Evolutionary conservation across 768 basidiomycete genomes (phyloP), one percentile per base, ranked within the genome.

Genomic region (Mycena kentingensis): DNA sequence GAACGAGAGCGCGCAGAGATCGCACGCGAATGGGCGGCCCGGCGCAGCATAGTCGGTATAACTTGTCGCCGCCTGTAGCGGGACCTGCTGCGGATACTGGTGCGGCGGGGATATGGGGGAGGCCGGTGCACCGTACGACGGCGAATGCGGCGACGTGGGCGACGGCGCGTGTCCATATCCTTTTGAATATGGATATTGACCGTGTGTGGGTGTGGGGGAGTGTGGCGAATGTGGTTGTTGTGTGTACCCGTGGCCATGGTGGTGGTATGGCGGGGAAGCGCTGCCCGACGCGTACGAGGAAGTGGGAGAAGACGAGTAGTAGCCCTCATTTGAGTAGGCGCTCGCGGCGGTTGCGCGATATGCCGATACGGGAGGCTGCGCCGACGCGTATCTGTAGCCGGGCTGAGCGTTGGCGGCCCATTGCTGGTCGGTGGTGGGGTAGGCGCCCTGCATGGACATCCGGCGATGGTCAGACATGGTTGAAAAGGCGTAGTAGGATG

Each of bases 1-100:
- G 74, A 93, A 93, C 19, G 89, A 90, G 56, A 91, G 67, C 11
- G 88, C 78, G 66, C 90, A 93, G 57, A 90, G 67, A 60, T 87
- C 84, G 54, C 86, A 88, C 10, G 80, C 74, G 61, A 82, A 88
- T 18, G 85, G 85, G 32, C 84, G 78, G 16, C 73, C 67, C 6
- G 83, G 79, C 32, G 79, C 73, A 24, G 83, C 77, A 65, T 81
- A 83, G 50, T 82, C 80, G 32, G 74, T 64, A 49, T 77, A 70
- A 27, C 67, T 68, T 57, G 71, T 56, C 27, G 68, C 54, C 35
- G 69, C 74, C 2, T 74, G 62, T 32, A 75, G 60, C 29, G 72
- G 72, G 26, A 70, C 64, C 49, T 72, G 70, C 27, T 67, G 54
- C 16, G 64, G 62, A 60, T 73, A 75, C 37, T 67, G 68, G 6